These are phyloP conservation scores for Carex littledalei DNA, from an alignment of 176 grass and related monocot genomes.

Conservation along the genomic window DNA sequence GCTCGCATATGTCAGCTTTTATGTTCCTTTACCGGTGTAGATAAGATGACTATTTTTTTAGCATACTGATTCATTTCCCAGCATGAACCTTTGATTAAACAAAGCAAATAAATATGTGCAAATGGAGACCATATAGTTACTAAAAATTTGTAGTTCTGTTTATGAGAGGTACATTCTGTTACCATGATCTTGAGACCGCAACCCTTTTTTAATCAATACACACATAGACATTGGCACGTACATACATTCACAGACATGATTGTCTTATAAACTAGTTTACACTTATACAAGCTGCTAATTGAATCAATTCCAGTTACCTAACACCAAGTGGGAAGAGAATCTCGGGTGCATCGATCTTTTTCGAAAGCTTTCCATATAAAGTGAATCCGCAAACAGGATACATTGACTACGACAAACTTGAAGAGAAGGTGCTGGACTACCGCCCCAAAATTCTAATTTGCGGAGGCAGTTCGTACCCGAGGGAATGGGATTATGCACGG, in stretches of 20 bases:
- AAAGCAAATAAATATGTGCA: background rate
- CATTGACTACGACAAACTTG: constrained; percentile 57
- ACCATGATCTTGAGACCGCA: background rate
- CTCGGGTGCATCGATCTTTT: constrained; percentile 61
- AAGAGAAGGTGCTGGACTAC: constrained; percentile 51
- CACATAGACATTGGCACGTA: background rate
- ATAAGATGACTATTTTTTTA: background rate
- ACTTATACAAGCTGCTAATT: background rate
- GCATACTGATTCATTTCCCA: background rate
- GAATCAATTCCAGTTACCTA: constrained; percentile 13
- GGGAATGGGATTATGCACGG: constrained; percentile 66
- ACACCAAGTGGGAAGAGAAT: constrained; percentile 60
- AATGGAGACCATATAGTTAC: background rate
- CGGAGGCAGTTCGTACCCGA: constrained; percentile 52
- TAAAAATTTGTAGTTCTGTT: background rate
- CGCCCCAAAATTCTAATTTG: constrained; percentile 52
- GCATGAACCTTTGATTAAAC: background rate
- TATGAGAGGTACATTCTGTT: background rate
- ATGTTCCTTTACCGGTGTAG: background rate
- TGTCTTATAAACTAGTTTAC: background rate
- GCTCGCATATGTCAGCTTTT: background rate
- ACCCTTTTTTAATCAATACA: background rate
- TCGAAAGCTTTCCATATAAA: constrained; percentile 56
- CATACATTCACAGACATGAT: background rate
- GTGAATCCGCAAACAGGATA: constrained; percentile 48